These are phyloP conservation scores for Lagenaria siceraria DNA, from an alignment of 306 rosid genomes.

Conservation along the genomic window DNA sequence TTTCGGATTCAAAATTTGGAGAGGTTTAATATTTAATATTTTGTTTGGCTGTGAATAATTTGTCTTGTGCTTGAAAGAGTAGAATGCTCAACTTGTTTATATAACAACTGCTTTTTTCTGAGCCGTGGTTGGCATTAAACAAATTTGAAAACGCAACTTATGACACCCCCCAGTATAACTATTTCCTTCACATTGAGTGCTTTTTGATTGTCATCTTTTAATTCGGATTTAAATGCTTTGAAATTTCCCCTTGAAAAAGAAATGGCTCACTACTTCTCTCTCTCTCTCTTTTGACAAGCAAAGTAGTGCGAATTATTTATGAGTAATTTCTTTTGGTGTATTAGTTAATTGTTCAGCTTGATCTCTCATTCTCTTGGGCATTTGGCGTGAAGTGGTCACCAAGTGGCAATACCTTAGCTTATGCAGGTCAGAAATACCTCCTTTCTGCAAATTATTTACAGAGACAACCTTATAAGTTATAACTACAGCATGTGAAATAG, in stretches of 20 bases:
- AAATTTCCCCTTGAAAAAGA: neutral
- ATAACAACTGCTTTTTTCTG: neutral
- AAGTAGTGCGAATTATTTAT: neutral
- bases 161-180: neutral
- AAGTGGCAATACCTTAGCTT: constrained; percentile 88
- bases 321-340: constrained; percentile 22
- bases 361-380: constrained; percentile 84
- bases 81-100: neutral
- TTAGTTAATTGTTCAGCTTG: constrained; percentile 89
- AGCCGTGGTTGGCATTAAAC: neutral
- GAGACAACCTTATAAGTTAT: neutral
- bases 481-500: neutral
- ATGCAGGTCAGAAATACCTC: constrained; percentile 62
- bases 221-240: neutral
- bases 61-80: neutral
- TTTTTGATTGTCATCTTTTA: neutral
- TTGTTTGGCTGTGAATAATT: neutral
- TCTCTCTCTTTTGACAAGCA: neutral
- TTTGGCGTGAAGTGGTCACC: constrained; percentile 98
- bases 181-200: neutral
- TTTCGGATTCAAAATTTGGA: constrained; percentile 80
- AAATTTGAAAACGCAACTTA: neutral
- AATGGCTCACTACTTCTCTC: neutral
- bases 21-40: constrained; percentile 51
- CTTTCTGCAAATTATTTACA: constrained; percentile 5